Conservation (phyloP, 805 yeast species). For the Zygoascus bituminiphila region DNA sequence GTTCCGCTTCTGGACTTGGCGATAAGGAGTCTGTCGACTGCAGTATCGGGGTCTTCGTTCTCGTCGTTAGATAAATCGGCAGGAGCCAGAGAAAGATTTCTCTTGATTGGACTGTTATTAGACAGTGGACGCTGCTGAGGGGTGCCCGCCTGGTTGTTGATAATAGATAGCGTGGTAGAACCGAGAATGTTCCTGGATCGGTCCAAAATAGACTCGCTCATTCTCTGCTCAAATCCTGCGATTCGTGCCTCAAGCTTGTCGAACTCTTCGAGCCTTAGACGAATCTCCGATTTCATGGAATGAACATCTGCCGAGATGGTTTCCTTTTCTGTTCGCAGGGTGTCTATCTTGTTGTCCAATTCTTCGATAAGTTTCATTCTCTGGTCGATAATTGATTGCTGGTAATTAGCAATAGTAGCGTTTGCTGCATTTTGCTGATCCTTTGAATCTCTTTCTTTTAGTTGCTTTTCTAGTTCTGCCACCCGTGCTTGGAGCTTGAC, state of each 20-base stretch:
- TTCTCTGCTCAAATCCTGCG: conserved; percentile 19
- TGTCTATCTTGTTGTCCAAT: conserved; percentile 4
- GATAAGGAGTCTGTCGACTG: not conserved
- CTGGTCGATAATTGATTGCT: not conserved
- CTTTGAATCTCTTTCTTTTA: not conserved
- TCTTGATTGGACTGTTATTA: conserved; percentile 6
- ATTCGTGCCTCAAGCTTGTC: conserved; percentile 26
- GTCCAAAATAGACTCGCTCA: conserved; percentile 24
- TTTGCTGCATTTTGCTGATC: not conserved
- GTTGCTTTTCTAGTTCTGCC: not conserved
- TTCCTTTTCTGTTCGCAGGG: conserved; percentile 3
- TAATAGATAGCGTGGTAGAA: conserved; percentile 21
- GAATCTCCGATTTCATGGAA: conserved; percentile 22
- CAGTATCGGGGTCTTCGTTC: not conserved
- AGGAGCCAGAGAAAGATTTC: conserved; percentile 15
- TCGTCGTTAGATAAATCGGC: conserved; percentile 6
- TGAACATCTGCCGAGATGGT: conserved; percentile 13
- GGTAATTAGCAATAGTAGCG: not conserved
- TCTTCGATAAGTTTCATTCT: not conserved
- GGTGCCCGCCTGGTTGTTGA: conserved; percentile 10
- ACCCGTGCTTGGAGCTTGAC: not conserved
- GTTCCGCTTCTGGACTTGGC: not conserved
- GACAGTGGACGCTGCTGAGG: conserved; percentile 5
- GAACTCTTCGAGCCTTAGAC: conserved; percentile 24
- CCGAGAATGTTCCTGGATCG: conserved; percentile 26